A percentile compares a stretch with the other conserved stretches of the same genome.
Evolutionary conservation across 1,139 yeast species (phyloP).

Genomic region (Geotrichum histeridarum): DNA sequence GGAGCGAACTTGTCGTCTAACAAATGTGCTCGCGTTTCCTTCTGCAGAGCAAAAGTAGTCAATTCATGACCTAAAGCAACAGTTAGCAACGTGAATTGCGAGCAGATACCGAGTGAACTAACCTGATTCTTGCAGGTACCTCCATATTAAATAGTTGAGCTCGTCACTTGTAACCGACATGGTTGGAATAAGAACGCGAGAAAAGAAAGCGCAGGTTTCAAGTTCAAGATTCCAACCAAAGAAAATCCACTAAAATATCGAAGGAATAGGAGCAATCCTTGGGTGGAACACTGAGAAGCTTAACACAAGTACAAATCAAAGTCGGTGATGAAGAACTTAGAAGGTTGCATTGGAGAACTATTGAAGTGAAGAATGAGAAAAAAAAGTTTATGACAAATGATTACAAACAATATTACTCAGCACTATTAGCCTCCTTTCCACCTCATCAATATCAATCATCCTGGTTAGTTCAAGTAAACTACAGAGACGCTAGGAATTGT

Average conservation of each 20-base stretch:
- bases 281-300: neutral
- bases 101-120: conserved; percentile 21
- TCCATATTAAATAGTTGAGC: conserved; percentile 86
- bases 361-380: neutral
- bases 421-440: neutral
- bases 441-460: neutral
- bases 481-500: too few species aligned
- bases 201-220: neutral
- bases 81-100: neutral
- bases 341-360: neutral
- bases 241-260: neutral
- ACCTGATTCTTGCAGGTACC: conserved; percentile 88
- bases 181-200: neutral
- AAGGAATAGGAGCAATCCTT: neutral
- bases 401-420: neutral
- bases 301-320: neutral
- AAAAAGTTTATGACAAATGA: neutral
- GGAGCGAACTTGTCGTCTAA: conserved; percentile 50
- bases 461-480: neutral
- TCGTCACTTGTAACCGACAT: conserved; percentile 85
- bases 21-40: conserved; percentile 59
- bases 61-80: conserved; percentile 47
- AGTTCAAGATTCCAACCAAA: neutral
- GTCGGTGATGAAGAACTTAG: neutral
- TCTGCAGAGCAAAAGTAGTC: conserved; percentile 76